phyloP scores from a whole-genome alignment of 2,329 filamentous ascomycete genomes.

The Rutstroemia sp. region DNA sequence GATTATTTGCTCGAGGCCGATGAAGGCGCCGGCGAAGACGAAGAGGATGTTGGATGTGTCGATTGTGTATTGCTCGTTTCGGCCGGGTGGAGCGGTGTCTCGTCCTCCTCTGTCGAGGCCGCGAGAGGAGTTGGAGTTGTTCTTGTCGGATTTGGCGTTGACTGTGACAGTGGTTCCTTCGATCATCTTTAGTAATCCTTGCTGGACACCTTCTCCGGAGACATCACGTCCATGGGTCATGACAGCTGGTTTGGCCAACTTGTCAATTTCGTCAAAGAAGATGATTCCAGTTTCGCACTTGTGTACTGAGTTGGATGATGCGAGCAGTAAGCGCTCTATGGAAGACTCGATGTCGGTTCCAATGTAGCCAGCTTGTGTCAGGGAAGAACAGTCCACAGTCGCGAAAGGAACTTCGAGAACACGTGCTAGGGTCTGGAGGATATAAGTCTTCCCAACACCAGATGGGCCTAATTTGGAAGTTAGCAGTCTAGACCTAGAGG shows the following conservation, averaged over 20 bases:
- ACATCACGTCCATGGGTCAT: slow-evolving; percentile 77
- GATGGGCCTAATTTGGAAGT: slow-evolving; percentile 56
- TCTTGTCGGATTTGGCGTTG: slow-evolving; percentile 68
- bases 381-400: slow-evolving; percentile 91
- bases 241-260: slow-evolving; percentile 84
- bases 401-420: slow-evolving; percentile 93
- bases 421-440: slow-evolving; percentile 75
- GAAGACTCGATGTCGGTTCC: slow-evolving; percentile 97
- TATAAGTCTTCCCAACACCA: slow-evolving; percentile 93
- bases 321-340: slow-evolving; percentile 81
- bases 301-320: slow-evolving; percentile 80
- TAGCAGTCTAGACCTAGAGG: too few relatives aligned
- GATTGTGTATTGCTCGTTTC: slow-evolving; percentile 55
- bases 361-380: slow-evolving; percentile 95
- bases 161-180: slow-evolving; percentile 92
- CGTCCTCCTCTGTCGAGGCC: slow-evolving; percentile 16
- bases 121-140: slow-evolving; percentile 8
- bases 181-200: slow-evolving; percentile 90
- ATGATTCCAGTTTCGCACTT: slow-evolving; percentile 88
- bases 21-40: slow-evolving; percentile 92
- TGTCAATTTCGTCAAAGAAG: slow-evolving; percentile 94
- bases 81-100: slow-evolving; percentile 16
- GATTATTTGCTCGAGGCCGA: slow-evolving; percentile 81
- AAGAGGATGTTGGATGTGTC: slow-evolving; percentile 96
- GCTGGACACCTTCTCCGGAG: slow-evolving; percentile 91